phyloP scores from a whole-genome alignment of 345 rosid species.

The Populus davidiana region DNA sequence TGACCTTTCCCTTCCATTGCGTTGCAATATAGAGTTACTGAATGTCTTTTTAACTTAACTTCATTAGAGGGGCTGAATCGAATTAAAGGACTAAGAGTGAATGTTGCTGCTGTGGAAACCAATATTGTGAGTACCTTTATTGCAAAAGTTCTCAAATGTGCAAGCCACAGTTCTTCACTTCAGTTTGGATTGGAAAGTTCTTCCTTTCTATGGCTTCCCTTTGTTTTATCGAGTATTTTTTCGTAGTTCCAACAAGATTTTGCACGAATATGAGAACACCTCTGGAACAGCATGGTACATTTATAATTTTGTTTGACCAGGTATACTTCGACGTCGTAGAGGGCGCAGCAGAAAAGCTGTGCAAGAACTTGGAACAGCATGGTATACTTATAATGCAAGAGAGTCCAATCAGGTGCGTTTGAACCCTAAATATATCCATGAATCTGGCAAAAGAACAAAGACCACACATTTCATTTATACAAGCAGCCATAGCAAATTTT shows the following conservation, averaged over 20 bases:
- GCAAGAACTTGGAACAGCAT: slow-evolving; percentile 63
- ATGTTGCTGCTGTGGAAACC: slow-evolving; percentile 73
- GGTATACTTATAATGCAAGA: slow-evolving; percentile 63
- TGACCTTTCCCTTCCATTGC: background rate
- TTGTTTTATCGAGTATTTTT: background rate
- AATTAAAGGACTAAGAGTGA: slow-evolving; percentile 64
- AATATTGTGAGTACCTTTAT: slow-evolving; percentile 63
- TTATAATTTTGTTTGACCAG: slow-evolving; percentile 30
- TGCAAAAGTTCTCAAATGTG: background rate
- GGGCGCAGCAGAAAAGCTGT: slow-evolving; percentile 46
- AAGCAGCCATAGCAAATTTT: background rate
- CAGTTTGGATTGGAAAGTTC: background rate
- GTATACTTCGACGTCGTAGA: slow-evolving; percentile 55
- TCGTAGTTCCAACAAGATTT: background rate
- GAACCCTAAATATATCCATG: slow-evolving; percentile 3
- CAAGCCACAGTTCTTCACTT: background rate
- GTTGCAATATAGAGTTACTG: background rate
- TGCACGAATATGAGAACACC: background rate
- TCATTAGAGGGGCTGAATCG: slow-evolving; percentile 63
- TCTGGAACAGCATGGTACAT: background rate
- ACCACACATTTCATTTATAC: background rate
- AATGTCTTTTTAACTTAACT: background rate
- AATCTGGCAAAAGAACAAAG: background rate
- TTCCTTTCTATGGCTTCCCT: background rate
- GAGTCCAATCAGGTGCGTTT: slow-evolving; percentile 50